Evolutionary conservation across 805 yeast genomes (phyloP).

Genomic region (Yamadazyma laniorum): DNA sequence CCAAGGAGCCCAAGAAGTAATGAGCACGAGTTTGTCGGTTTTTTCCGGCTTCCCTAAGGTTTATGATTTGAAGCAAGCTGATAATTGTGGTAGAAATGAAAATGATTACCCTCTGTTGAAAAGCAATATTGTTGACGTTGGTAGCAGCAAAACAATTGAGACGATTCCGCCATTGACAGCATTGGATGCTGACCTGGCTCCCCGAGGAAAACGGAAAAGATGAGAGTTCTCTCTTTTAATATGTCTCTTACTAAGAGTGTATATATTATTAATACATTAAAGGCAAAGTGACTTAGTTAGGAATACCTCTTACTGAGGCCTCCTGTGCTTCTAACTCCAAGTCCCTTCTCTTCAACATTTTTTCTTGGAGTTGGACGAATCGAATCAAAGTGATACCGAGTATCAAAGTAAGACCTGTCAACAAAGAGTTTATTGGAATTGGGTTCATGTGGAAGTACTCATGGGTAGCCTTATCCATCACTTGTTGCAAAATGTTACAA

Average conservation of each 20-base stretch:
- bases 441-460: slow-evolving; percentile 70
- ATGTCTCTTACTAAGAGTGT: too few species aligned
- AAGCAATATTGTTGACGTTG: slow-evolving; percentile 4
- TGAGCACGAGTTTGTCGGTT: slow-evolving; percentile 4
- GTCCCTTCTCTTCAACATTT: slow-evolving; percentile 45
- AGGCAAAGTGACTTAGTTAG: slow-evolving; percentile 32
- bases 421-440: slow-evolving; percentile 62
- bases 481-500: slow-evolving; percentile 71
- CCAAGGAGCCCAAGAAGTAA: slow-evolving; percentile 29
- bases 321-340: slow-evolving; percentile 64
- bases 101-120: slow-evolving; percentile 1
- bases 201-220: slow-evolving; percentile 1
- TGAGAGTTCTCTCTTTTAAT: too few species aligned
- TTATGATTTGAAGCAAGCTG: not conserved
- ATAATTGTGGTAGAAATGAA: not conserved
- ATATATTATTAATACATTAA: too few species aligned
- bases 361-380: slow-evolving; percentile 43
- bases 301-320: slow-evolving; percentile 50
- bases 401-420: slow-evolving; percentile 54
- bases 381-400: slow-evolving; percentile 47
- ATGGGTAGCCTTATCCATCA: slow-evolving; percentile 71
- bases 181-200: slow-evolving; percentile 10
- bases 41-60: slow-evolving; percentile 3
- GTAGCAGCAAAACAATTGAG: slow-evolving; percentile 2
- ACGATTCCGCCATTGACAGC: slow-evolving; percentile 15